Conservation (phyloP, 163 green algal genomes). For the Smithsoniella earleae region DNA sequence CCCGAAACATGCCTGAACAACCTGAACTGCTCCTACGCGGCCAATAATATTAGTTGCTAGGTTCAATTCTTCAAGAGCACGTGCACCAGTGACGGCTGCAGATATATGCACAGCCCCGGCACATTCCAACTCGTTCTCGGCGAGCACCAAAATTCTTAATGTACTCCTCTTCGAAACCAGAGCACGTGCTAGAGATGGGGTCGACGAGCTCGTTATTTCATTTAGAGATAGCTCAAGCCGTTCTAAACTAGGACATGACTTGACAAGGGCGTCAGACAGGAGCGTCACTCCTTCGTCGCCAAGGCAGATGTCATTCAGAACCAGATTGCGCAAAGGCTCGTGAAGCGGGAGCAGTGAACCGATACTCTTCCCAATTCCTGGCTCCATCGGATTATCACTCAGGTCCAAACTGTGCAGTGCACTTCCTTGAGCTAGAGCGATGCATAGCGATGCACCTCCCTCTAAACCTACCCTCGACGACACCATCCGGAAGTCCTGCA, state of each 20-base stretch:
- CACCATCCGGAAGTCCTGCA: conserved; percentile 79
- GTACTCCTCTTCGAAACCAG: conserved; percentile 43
- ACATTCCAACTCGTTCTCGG: conserved; percentile 83
- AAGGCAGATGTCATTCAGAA: conserved; percentile 75
- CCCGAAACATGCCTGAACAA: conserved; percentile 22
- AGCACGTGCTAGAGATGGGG: conserved; percentile 36
- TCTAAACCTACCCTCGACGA: conserved; percentile 71
- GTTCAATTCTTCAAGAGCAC: conserved; percentile 45
- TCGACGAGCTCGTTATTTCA: conserved; percentile 53
- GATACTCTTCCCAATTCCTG: background rate
- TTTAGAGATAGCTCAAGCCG: conserved; percentile 72
- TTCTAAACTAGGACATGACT: conserved; percentile 33
- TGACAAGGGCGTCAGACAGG: conserved; percentile 44
- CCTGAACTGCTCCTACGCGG: conserved; percentile 32
- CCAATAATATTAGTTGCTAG: conserved; percentile 58
- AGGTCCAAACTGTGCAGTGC: conserved; percentile 49
- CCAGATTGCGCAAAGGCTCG: too few relatives aligned
- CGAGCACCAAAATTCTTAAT: conserved; percentile 59
- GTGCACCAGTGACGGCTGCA: conserved; percentile 24
- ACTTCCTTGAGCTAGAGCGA: conserved; percentile 50
- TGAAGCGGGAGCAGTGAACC: too few relatives aligned
- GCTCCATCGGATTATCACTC: conserved; percentile 82
- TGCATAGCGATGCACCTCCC: conserved; percentile 59
- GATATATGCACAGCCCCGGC: conserved; percentile 50
- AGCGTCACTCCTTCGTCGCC: conserved; percentile 54